Conservation (phyloP, 257 asterid genomes). For the Salvia rosmarinus region DNA sequence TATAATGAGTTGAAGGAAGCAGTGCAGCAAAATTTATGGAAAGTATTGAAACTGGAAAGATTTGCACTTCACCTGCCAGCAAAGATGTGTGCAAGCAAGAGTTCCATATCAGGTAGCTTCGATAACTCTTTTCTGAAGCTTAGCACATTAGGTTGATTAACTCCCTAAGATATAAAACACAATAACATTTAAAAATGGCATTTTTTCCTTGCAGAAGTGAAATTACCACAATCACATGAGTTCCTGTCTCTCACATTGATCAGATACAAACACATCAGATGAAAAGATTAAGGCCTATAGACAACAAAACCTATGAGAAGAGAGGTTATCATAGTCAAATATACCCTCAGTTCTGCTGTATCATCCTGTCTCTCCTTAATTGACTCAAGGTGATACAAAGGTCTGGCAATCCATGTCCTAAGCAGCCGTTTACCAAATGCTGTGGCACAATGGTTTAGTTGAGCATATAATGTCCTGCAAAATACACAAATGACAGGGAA, state of each 20-base stretch:
- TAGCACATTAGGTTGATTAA: conserved; percentile 61
- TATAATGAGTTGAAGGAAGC: conserved; percentile 17
- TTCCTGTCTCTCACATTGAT: conserved; percentile 19
- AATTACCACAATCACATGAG: conserved; percentile 22
- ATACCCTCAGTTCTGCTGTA: conserved; percentile 79
- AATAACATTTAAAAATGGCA: conserved; percentile 1
- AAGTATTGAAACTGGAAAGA: conserved; percentile 1
- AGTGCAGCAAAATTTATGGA: conserved; percentile 9
- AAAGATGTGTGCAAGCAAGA: conserved; percentile 86
- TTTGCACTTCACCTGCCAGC: conserved; percentile 67
- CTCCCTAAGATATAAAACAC: conserved; percentile 54
- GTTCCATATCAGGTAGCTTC: conserved; percentile 93
- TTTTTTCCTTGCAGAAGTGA: conserved; percentile 18
- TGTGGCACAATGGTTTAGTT: conserved; percentile 84
- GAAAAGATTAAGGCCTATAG: conserved; percentile 1
- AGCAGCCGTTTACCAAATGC: conserved; percentile 93
- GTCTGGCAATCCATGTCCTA: conserved; percentile 91
- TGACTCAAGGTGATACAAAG: conserved; percentile 69
- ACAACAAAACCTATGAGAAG: conserved; percentile 12
- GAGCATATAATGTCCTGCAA: conserved; percentile 81
- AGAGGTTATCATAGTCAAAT: conserved; percentile 35
- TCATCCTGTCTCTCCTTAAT: conserved; percentile 95
- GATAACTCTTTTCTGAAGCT: conserved; percentile 84
- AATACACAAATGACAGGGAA: conserved; percentile 9
- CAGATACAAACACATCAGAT: conserved; percentile 18